Conservation (phyloP, 2,329 filamentous ascomycete species). For the Cryphonectria carpinicola region DNA sequence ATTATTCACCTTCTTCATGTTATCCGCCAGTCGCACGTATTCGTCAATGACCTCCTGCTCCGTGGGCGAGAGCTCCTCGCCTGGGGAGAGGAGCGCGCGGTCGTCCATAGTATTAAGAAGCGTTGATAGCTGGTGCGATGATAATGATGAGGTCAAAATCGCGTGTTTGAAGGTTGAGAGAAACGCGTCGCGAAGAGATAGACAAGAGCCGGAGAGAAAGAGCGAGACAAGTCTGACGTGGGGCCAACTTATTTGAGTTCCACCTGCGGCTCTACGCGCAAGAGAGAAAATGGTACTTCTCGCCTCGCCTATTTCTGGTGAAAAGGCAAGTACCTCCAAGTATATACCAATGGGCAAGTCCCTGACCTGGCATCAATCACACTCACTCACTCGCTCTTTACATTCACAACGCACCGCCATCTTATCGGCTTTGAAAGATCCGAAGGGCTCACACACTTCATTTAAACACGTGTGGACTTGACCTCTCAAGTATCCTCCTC, state of each 20-base stretch:
- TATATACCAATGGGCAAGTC: not conserved
- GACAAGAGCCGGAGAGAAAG: not conserved
- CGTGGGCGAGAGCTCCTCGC: conserved; percentile 70
- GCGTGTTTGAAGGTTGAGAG: conserved; percentile 11
- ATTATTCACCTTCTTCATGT: conserved; percentile 80
- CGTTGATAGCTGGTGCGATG: not conserved
- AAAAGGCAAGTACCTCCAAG: conserved; percentile 4
- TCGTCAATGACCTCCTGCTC: conserved; percentile 96
- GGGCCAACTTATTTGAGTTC: conserved; percentile 9
- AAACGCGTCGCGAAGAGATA: conserved; percentile 19
- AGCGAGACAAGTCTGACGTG: conserved; percentile 17
- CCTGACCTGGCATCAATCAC: not conserved
- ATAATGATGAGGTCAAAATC: not conserved
- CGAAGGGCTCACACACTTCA: not conserved
- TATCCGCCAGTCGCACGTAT: conserved; percentile 83
- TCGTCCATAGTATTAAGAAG: conserved; percentile 23
- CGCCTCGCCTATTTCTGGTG: not conserved
- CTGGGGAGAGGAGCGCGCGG: conserved; percentile 42
- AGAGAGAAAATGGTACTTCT: conserved; percentile 6
- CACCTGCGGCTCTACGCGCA: not conserved
- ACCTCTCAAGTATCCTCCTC: not conserved
- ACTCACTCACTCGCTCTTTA: not conserved
- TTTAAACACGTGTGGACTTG: not conserved
- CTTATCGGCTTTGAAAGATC: not conserved
- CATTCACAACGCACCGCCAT: not conserved